Base-by-base conservation (phyloP, 192 early-diverging fungal genomes). In the Globomyces pollinis-pini region DNA sequence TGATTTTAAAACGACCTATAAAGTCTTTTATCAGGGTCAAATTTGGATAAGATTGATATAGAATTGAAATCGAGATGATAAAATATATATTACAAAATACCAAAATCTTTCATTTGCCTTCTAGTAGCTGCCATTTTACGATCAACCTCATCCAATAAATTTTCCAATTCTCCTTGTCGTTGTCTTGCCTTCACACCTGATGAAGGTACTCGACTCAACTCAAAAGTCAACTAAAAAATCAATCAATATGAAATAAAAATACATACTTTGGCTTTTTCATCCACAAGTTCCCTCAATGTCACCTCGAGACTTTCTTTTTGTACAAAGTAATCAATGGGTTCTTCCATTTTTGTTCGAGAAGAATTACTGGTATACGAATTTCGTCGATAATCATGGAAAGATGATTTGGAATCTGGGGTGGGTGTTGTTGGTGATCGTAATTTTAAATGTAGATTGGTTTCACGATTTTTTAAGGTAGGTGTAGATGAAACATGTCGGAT, bases 221-320 rank as follows among this genome's bases (percentile, higher is more conserved):
- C 55, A 9, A 33, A 29, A 39, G 31, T 39, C 3, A 57, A 23
- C 44, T 47, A 26, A 26, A 0, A 7, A 28, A 28, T 28, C 6
- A 3, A 12, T 26, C n/a, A n/a, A n/a, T n/a, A n/a, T n/a, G n/a
- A n/a, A n/a, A n/a, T n/a, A n/a, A n/a, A n/a, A n/a, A 15, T 5
- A 42, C 2, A 8, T 47, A 47, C 44, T 24, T 57, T 57, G 5
- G 29, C 23, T 16, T 57, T 57, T 30, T 57, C 70, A 16, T 67
- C 55, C 24, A 87, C 59, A n/a, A 72, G 71, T 39, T 65, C 64
- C 41, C 74, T 75, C 38, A 80, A 62, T 52, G 90, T 79, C 12
- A 74, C 74, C 0, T 80, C 78, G 15, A 72, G 65, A 49, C 75
- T 75, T 63, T 81, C 55, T 16, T 57, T 28, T 39, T 44, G 24